Base-by-base conservation (phyloP, 805 yeast species). In the Myxozyma sirexii region DNA sequence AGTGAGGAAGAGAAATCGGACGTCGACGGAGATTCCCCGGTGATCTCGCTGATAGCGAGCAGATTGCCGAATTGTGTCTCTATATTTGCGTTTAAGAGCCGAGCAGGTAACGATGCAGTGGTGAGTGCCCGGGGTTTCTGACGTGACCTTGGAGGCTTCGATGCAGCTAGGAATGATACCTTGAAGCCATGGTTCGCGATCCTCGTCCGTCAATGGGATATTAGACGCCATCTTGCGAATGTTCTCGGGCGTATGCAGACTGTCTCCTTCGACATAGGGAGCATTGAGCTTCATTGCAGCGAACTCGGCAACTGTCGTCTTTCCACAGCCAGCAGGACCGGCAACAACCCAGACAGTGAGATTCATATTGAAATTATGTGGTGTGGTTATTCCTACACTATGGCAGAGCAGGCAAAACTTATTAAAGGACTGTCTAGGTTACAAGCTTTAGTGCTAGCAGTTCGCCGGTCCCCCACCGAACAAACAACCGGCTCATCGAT, bases 301-400 rank as follows among this genome's bases (percentile, higher is more conserved):
- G 10, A 72, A 68, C 13, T 75, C 75, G 0, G 89, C 96, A 21
- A 88, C 81, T 1, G 97, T 89, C 23, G 96, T 80, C 72, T 94
- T 94, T 0, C 99, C 99, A 1, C 97, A 88, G 7, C 98, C 98
- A 0, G 97, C 92, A 0, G 98, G 97, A 0, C 99, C 99, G 12
- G 96, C 97, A 7, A 93, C 84, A 29, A 64, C 51, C 55, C 57
- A 59, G 50, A 64, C 51, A 3, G 51, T 53, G 37, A 55, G 54
- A 8, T 12, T 31, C 46, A 50, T 41, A 37, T 27, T 26, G 45
- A 13, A n/a, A 29, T 29, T 29, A 29, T 13, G 23, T 24, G 23
- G 43, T 33, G 45, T 6, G 19, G 27, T 23, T 21, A 21, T 8
- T 21, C 17, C 26, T 35, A 13, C 33, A 24, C 12, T 1, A n/a